These are phyloP conservation scores for Cladosporium sp. DNA, from an alignment of 2,329 filamentous ascomycete genomes.

Conservation along the genomic window DNA sequence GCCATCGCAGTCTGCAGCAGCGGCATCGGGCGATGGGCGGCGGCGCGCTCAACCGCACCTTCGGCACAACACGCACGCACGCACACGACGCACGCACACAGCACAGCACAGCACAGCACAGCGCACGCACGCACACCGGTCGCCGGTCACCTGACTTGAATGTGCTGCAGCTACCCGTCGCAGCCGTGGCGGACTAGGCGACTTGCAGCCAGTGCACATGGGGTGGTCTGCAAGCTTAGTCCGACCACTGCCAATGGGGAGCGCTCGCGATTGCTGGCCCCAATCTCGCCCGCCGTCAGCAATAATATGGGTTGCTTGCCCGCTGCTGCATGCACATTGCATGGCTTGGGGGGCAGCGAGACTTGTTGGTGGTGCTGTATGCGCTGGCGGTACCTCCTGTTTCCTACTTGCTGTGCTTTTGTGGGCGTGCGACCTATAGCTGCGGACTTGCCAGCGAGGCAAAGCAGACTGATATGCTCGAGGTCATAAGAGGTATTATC, in stretches of 20 bases:
- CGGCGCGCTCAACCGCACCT: neutral
- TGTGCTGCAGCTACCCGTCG: conserved; percentile 10
- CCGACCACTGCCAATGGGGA: conserved; percentile 3
- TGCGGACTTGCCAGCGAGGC: neutral
- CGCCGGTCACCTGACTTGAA: conserved; percentile 8
- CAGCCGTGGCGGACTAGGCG: conserved; percentile 1
- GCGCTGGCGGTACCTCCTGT: conserved; percentile 7
- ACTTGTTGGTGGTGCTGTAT: conserved; percentile 1
- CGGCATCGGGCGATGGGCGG: conserved; percentile 9
- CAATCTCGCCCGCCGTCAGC: too few relatives aligned
- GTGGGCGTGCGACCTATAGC: conserved; percentile 6
- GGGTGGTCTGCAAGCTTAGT: neutral
- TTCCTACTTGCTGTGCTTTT: neutral
- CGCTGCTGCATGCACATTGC: conserved; percentile 3
- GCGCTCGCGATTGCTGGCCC: neutral
- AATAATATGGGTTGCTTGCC: neutral
- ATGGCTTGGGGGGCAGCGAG: too few relatives aligned
- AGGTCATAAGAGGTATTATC: neutral
- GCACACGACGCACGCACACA: neutral
- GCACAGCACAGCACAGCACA: neutral
- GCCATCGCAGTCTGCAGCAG: conserved; percentile 4
- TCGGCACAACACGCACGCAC: neutral
- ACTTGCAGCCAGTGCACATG: conserved; percentile 7
- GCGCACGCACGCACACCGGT: conserved; percentile 3
- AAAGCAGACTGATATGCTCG: neutral